phyloP scores from a whole-genome alignment of 768 basidiomycete species.

The Phylloporus sp. region DNA sequence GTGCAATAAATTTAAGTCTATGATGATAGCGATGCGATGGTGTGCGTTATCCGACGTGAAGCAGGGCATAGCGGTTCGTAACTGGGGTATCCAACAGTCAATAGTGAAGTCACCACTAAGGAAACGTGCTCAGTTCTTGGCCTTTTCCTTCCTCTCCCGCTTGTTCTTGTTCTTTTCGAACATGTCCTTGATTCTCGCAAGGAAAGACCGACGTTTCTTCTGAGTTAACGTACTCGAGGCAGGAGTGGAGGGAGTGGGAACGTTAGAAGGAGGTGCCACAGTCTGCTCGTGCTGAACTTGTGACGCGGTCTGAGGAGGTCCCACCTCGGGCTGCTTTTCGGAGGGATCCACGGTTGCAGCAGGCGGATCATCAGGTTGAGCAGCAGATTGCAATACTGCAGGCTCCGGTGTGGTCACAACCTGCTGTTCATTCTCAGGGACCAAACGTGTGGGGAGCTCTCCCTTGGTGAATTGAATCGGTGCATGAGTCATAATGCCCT shows the following conservation, averaged over 20 bases:
- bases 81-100: constrained; percentile 6
- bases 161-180: constrained; percentile 50
- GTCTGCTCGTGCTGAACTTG: constrained; percentile 1
- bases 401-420: neutral
- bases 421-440: constrained; percentile 1
- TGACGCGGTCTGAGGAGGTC: neutral
- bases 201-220: constrained; percentile 53
- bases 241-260: constrained; percentile 19
- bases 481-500: constrained; percentile 16
- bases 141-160: constrained; percentile 35
- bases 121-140: constrained; percentile 11
- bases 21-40: constrained; percentile 6
- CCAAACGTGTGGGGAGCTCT: neutral
- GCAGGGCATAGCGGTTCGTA: constrained; percentile 17
- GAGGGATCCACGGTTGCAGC: neutral
- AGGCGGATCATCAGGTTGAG: neutral
- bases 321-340: neutral
- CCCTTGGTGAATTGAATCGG: constrained; percentile 6
- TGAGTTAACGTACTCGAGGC: constrained; percentile 35
- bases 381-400: neutral
- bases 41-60: constrained; percentile 12
- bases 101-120: neutral
- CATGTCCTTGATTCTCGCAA: constrained; percentile 49
- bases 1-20: constrained; percentile 22
- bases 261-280: constrained; percentile 1